Conservation (phyloP, 345 rosid species). For the Cochlearia excelsa region DNA sequence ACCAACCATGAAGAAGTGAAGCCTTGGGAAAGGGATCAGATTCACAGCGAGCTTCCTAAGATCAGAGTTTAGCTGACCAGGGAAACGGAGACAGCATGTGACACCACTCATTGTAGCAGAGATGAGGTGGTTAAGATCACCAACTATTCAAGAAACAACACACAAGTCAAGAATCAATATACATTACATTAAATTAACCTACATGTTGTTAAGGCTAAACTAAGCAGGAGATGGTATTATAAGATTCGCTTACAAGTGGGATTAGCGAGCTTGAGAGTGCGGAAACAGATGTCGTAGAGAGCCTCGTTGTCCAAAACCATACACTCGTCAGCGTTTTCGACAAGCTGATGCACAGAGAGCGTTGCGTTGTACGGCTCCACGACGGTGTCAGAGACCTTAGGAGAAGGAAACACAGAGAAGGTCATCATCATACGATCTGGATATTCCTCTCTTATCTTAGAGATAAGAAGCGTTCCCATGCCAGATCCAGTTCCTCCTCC, state of each 20-base stretch:
- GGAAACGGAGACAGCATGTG: slow-evolving; percentile 44
- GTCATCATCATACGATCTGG: slow-evolving; percentile 48
- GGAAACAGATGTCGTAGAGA: slow-evolving; percentile 44
- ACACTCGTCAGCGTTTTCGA: slow-evolving; percentile 42
- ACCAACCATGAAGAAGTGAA: slow-evolving; percentile 45
- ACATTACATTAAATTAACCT: background rate
- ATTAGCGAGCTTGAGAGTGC: slow-evolving; percentile 40
- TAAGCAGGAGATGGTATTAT: background rate
- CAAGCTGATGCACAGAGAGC: slow-evolving; percentile 43
- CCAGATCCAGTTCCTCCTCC: slow-evolving; percentile 48
- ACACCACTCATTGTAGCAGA: slow-evolving; percentile 47
- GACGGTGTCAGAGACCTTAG: slow-evolving; percentile 45
- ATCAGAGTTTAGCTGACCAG: slow-evolving; percentile 44
- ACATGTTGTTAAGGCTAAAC: background rate
- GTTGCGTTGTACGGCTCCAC: slow-evolving; percentile 48
- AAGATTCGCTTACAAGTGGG: slow-evolving; percentile 35
- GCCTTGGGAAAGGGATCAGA: slow-evolving; percentile 40
- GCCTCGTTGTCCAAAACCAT: slow-evolving; percentile 46
- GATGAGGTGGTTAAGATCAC: slow-evolving; percentile 45
- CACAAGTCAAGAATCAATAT: slow-evolving; percentile 21
- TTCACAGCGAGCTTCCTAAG: slow-evolving; percentile 43
- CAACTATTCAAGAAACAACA: slow-evolving; percentile 28
- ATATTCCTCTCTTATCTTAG: slow-evolving; percentile 42
- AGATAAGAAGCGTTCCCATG: slow-evolving; percentile 42
- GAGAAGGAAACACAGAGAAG: slow-evolving; percentile 42